Conservation (phyloP, 371 early-diverging fungal species). For the Circinella minor region DNA sequence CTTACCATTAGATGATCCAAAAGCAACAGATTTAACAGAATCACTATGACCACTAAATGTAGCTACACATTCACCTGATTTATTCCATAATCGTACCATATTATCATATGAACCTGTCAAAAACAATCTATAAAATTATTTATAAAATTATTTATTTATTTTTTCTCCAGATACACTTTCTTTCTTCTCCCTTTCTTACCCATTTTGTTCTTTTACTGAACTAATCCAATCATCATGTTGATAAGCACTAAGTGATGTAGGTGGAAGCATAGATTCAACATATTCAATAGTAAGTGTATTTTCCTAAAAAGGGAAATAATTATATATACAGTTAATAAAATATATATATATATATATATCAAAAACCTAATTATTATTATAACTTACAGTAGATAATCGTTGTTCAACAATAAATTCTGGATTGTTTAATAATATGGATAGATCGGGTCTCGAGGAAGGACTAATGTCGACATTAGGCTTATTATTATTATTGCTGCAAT, state of each 20-base stretch:
- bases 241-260: constrained; percentile 72
- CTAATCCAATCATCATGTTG: constrained; percentile 96
- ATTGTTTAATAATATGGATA: background rate
- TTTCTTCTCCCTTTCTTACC: constrained; percentile 17
- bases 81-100: constrained; percentile 83
- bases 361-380: too few relatives aligned
- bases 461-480: background rate
- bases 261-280: constrained; percentile 89
- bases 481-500: too few relatives aligned
- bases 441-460: background rate
- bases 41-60: constrained; percentile 73
- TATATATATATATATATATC: background rate
- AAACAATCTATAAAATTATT: constrained; percentile 48
- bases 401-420: constrained; percentile 32
- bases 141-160: background rate
- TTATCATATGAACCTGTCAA: constrained; percentile 89
- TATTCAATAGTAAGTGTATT: constrained; percentile 88
- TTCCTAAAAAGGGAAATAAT: constrained; percentile 59
- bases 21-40: constrained; percentile 68
- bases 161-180: background rate
- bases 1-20: constrained; percentile 38
- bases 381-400: constrained; percentile 75
- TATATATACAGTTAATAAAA: background rate
- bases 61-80: constrained; percentile 71
- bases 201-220: constrained; percentile 60